Evolutionary conservation across 345 rosid species (phyloP).

Genomic region (Citrus australasica): DNA sequence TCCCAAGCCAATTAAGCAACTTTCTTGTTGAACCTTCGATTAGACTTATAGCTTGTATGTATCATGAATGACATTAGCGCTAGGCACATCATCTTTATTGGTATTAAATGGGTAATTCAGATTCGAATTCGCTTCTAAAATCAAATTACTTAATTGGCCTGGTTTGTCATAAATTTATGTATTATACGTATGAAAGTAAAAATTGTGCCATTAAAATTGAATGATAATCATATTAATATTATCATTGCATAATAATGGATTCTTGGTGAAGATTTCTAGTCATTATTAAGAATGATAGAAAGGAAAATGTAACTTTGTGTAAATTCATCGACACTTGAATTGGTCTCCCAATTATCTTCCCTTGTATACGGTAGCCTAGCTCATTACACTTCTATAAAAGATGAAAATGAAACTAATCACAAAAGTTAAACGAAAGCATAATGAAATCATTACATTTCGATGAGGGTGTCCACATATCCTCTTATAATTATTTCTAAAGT

Average conservation of each 20-base stretch:
- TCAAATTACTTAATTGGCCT: background rate
- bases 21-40: slow-evolving; percentile 1
- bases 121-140: background rate
- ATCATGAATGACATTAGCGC: background rate
- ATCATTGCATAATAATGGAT: slow-evolving; percentile 17
- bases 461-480: slow-evolving; percentile 19
- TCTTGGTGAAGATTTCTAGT: slow-evolving; percentile 12
- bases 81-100: no score
- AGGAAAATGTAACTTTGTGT: background rate
- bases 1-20: slow-evolving; percentile 11
- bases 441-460: slow-evolving; percentile 22
- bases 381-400: background rate
- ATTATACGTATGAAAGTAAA: background rate
- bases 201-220: background rate
- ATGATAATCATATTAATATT: background rate
- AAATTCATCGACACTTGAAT: background rate
- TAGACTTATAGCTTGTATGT: background rate
- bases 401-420: slow-evolving; percentile 10
- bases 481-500: slow-evolving; percentile 24
- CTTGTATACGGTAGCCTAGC: background rate
- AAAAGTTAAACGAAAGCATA: slow-evolving; percentile 7
- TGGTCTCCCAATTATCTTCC: background rate
- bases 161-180: background rate
- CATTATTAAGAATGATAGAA: slow-evolving; percentile 10
- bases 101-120: no score